Evolutionary conservation across 768 basidiomycete species (phyloP).

Genomic region (Boletus reticulatus): DNA sequence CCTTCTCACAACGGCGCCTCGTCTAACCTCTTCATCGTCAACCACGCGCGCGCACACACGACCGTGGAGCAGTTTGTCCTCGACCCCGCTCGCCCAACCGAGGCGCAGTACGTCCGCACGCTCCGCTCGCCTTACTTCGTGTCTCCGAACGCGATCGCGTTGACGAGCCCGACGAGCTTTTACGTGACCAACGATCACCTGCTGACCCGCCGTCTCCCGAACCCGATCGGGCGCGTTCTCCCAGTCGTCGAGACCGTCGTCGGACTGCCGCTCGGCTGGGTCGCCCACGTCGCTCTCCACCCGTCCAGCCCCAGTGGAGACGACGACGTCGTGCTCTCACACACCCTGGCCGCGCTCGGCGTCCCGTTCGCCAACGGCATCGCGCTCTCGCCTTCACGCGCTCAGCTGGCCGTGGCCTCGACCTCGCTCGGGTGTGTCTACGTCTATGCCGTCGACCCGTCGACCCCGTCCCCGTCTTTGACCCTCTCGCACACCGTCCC

Average conservation of each 20-base stretch:
- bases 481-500: slow-evolving; percentile 34
- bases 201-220: slow-evolving; percentile 59
- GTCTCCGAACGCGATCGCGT: slow-evolving; percentile 64
- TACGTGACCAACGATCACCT: slow-evolving; percentile 74
- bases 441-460: slow-evolving; percentile 50
- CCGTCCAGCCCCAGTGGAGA: slow-evolving; percentile 18
- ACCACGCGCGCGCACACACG: slow-evolving; percentile 61
- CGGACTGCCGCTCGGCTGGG: slow-evolving; percentile 56
- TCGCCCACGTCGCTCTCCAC: slow-evolving; percentile 52
- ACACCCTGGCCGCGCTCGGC: slow-evolving; percentile 43
- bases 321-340: slow-evolving; percentile 26
- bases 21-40: slow-evolving; percentile 64
- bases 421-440: slow-evolving; percentile 46
- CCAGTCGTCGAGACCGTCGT: slow-evolving; percentile 56
- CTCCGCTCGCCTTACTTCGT: slow-evolving; percentile 56
- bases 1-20: slow-evolving; percentile 46
- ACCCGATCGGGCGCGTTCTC: slow-evolving; percentile 44
- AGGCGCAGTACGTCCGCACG: slow-evolving; percentile 58
- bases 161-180: slow-evolving; percentile 65
- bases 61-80: slow-evolving; percentile 69
- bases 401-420: slow-evolving; percentile 56
- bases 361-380: slow-evolving; percentile 71
- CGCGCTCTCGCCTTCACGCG: slow-evolving; percentile 50
- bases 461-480: slow-evolving; percentile 28
- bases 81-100: slow-evolving; percentile 39